These are phyloP conservation scores for Crataegus laevigata DNA, from an alignment of 306 rosid species.

Conservation along the genomic window DNA sequence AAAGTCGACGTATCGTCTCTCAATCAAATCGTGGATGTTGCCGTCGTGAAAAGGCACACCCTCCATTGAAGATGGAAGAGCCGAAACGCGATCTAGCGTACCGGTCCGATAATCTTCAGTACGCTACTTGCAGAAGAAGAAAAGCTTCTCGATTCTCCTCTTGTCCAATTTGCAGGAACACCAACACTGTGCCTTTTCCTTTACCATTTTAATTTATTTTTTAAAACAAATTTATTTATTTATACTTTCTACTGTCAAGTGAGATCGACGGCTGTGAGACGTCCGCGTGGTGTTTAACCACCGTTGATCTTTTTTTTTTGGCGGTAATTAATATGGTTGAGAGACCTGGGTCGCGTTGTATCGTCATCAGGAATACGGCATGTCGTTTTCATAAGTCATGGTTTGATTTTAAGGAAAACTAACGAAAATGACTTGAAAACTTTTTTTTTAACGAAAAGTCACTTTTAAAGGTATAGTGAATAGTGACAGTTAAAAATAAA, in stretches of 20 bases:
- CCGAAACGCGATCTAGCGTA: conserved; percentile 1
- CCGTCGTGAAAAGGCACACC: conserved; percentile 58
- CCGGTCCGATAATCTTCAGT: conserved; percentile 10
- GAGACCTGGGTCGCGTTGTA: background rate
- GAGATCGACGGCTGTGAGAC: background rate
- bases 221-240: background rate
- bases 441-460: too few species aligned
- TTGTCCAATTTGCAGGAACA: background rate
- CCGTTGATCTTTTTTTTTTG: background rate
- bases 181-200: background rate
- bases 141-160: conserved; percentile 2
- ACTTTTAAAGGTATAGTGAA: too few species aligned
- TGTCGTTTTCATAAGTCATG: background rate
- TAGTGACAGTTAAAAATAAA: too few species aligned
- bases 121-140: conserved; percentile 23
- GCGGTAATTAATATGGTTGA: background rate
- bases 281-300: background rate
- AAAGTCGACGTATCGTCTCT: conserved; percentile 36
- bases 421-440: too few species aligned
- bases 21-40: conserved; percentile 51
- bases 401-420: too few species aligned
- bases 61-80: conserved; percentile 52
- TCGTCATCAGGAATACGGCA: background rate
- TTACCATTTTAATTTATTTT: background rate
- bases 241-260: background rate